Evolutionary conservation across 192 early-diverging fungal species (phyloP).

Genomic region (Mortierella claussenii): DNA sequence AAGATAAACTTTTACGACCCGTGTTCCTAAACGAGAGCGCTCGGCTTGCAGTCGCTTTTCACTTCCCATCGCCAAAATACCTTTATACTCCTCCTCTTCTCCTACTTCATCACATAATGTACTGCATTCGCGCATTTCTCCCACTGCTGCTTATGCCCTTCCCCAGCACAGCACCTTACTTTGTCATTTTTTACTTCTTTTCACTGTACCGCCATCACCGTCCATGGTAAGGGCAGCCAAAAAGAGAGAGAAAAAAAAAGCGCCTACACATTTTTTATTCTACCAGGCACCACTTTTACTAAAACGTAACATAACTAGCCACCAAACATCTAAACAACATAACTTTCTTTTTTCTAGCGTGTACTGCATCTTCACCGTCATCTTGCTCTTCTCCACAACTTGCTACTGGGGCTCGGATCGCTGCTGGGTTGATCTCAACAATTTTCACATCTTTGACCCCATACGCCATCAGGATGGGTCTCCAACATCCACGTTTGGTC

Average conservation of each 20-base stretch:
- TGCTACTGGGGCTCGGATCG: conserved; percentile 72
- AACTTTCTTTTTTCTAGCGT: conserved; percentile 49
- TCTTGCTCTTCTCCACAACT: conserved; percentile 66
- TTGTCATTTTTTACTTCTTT: conserved; percentile 62
- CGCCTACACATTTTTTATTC: too few species aligned
- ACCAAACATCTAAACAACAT: not conserved
- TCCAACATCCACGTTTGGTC: conserved; percentile 36
- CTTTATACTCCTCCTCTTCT: too few species aligned
- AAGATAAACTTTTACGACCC: too few species aligned
- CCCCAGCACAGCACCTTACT: conserved; percentile 67
- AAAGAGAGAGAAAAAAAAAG: too few species aligned
- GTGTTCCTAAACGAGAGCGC: too few species aligned
- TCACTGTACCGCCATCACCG: conserved; percentile 69
- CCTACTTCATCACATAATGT: conserved; percentile 60
- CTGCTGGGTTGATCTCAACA: conserved; percentile 67
- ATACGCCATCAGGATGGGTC: conserved; percentile 39
- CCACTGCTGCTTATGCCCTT: conserved; percentile 68
- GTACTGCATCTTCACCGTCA: conserved; percentile 64
- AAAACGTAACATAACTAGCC: too few species aligned
- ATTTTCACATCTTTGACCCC: conserved; percentile 34
- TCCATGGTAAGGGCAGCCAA: conserved; percentile 72
- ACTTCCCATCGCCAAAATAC: not conserved
- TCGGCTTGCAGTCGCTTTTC: too few species aligned
- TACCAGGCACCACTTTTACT: too few species aligned
- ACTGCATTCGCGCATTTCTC: conserved; percentile 69